Conservation (phyloP, 2,329 filamentous ascomycete species). For the Colletotrichum sp. region DNA sequence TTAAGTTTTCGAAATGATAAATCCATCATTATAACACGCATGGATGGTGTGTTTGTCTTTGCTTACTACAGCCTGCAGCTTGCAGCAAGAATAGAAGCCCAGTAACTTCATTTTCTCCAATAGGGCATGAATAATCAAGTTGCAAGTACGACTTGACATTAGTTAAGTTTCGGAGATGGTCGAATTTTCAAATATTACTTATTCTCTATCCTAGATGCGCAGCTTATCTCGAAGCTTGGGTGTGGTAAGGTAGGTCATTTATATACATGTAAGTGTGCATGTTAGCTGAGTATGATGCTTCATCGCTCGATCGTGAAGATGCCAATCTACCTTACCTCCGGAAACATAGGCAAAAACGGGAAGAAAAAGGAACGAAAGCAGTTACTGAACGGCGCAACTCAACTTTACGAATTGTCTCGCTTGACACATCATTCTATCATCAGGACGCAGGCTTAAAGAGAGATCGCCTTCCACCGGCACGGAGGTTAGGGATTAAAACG, state of each 20-base stretch:
- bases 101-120: neutral
- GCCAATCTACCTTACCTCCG: neutral
- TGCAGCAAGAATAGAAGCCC: neutral
- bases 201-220: neutral
- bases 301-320: neutral
- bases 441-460: neutral
- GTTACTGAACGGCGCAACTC: neutral
- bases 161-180: neutral
- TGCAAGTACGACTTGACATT: neutral
- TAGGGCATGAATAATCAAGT: neutral
- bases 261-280: neutral
- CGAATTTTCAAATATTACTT: neutral
- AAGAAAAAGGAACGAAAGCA: neutral
- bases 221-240: neutral
- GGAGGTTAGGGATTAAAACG: no score
- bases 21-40: fast-evolving
- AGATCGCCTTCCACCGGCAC: neutral
- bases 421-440: neutral
- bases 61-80: neutral
- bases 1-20: neutral
- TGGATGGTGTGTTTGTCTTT: neutral
- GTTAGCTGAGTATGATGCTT: neutral
- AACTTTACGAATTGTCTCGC: fast-evolving
- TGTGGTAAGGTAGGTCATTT: neutral
- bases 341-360: no score